Evolutionary conservation across 2,329 filamentous ascomycete species (phyloP), one percentile per base, ranked within the genome.

Genomic region (Colletotrichum sp.): DNA sequence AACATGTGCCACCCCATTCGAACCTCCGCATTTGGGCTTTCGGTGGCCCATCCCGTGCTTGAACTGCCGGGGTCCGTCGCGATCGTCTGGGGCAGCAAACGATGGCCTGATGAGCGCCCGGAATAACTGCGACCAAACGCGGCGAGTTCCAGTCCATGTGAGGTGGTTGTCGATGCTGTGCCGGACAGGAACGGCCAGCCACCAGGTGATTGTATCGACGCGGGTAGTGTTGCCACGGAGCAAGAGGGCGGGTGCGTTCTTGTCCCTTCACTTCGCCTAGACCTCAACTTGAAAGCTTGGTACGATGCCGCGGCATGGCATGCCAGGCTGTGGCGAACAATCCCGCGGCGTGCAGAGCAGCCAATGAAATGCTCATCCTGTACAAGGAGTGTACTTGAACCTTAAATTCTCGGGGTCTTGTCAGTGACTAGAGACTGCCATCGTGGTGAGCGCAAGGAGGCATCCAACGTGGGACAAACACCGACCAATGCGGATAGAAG

Each of bases 251-350:
- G 66, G 57, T 24, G 66, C 44, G 32, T 57, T 34, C 57, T 60
- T 39, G 36, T 57, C 16, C 55, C 24, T 59, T 26, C 66, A 21
- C 24, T 49, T 44, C 30, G 49, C 64, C 69, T 64, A 73, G 55
- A 65, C 28, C 49, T 69, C 60, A 24, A 44, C 32, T 49, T 36
- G 70, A 76, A 76, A 76, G 73, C 73, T 76, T 76, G 73, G 70
- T 76, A 69, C 15, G 59, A 60, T 69, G 49, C 44, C 44, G 64
- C 28, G 49, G 73, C 44, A 65, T 32, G 64, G 70, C 64, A 65
- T 26, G 64, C 32, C 28, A 69, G 44, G 55, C 52, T 68, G 34
- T 32, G 26, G 64, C 16, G 28, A 69, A 59, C 39, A 55, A 49
- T 68, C 55, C 55, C 55, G 28, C n/a, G 32, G 30, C 13, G 30